These are phyloP conservation scores for Bipolaris cookei DNA, from an alignment of 2,329 filamentous ascomycete genomes.

Conservation along the genomic window DNA sequence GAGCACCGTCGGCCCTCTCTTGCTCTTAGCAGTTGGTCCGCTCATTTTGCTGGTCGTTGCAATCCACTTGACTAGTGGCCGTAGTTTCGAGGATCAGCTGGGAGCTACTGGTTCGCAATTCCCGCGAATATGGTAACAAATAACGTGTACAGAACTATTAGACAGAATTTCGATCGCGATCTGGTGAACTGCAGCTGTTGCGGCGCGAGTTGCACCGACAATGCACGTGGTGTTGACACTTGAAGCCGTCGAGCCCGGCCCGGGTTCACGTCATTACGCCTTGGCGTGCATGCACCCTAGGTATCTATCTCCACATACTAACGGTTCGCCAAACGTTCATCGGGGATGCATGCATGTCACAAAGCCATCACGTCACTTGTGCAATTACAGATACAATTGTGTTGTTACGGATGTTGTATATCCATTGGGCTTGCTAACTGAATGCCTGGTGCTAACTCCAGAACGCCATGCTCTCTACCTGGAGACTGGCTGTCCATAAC, in stretches of 20 bases:
- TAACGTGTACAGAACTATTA: neutral
- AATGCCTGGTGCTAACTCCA: slow-evolving; percentile 5
- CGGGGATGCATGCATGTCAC: slow-evolving; percentile 8
- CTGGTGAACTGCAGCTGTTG: slow-evolving; percentile 1
- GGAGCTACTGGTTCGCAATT: neutral
- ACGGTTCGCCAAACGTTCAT: slow-evolving; percentile 14
- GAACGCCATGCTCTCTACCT: slow-evolving; percentile 17
- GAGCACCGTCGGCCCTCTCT: slow-evolving; percentile 48
- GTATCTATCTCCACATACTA: slow-evolving; percentile 12
- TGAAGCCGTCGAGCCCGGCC: slow-evolving; percentile 17
- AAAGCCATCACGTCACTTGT: neutral
- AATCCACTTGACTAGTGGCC: slow-evolving; percentile 15
- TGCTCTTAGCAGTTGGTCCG: slow-evolving; percentile 45
- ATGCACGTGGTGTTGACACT: slow-evolving; percentile 6
- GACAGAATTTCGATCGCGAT: neutral
- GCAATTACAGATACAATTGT: neutral
- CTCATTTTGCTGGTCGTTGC: slow-evolving; percentile 35
- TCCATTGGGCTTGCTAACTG: slow-evolving; percentile 4
- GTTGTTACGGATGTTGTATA: neutral
- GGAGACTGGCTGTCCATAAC: slow-evolving; percentile 10
- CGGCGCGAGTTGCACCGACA: slow-evolving; percentile 8
- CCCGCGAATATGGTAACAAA: neutral
- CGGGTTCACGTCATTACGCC: slow-evolving; percentile 26
- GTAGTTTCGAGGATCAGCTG: slow-evolving; percentile 7
- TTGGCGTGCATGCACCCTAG: slow-evolving; percentile 16